Base-by-base conservation (phyloP, 164 flowering plant species). In the Chloranthus sessilifolius region DNA sequence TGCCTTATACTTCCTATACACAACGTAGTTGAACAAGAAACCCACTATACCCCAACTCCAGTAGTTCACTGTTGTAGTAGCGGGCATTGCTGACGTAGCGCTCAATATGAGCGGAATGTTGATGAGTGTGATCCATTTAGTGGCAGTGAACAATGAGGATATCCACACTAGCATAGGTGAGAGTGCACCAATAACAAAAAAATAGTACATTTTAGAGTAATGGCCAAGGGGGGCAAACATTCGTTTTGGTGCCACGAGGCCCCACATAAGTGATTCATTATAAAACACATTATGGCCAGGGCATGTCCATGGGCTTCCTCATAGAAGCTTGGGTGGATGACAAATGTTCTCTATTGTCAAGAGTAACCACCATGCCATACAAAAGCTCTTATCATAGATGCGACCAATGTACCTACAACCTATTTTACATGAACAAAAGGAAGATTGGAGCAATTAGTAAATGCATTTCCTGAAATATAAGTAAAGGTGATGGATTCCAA, bases 361-460 rank as follows among this genome's bases (percentile, higher is more conserved):
- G 5, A 81, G 72, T 2, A 83, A 77, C 85, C 77, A 74, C 92
- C 88, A 81, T 2, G 78, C 68, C 1, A 79, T 71, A 10, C 64
- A 67, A 34, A 79, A 68, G 69, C 68, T 63, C 39, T 44, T 16
- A 72, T 67, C 0, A 70, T 33, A 1, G 75, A 61, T 19, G 78
- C 54, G 4, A 78, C 38, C 0, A 84, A 5, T 0, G 88, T 77
- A 25, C 85, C 88, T 0, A 68, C 83, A 7, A 84, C 28, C 85
- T 83, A 40, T 31, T 3, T 35, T 23, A 80, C 90, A 86, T 83
- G 92, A 31, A 65, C 83, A 7, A 77, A 0, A n/a, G n/a, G n/a
- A n/a, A n/a, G n/a, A n/a, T n/a, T n/a, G n/a, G n/a, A n/a, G n/a
- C n/a, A n/a, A n/a, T n/a, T n/a, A n/a, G n/a, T n/a, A n/a, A n/a